A percentile compares a stretch with the other conserved stretches of the same genome.
phyloP scores from a whole-genome alignment of 352 stramenopile genomes.

The Pythium utonaiense region DNA sequence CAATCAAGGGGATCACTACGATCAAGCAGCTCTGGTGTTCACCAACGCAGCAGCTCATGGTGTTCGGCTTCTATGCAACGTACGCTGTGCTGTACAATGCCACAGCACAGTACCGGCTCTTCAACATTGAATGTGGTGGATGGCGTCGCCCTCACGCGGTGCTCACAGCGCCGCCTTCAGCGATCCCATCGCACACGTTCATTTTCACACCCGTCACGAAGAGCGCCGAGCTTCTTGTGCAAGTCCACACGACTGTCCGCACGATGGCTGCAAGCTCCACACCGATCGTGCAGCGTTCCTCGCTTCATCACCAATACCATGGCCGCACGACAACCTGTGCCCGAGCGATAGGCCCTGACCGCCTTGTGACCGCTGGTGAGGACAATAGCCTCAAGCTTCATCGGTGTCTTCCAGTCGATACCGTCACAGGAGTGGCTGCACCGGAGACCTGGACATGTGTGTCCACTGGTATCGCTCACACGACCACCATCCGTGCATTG shows the following conservation, averaged over 20 bases:
- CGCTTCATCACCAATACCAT: conserved; percentile 66
- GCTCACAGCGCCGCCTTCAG: conserved; percentile 11
- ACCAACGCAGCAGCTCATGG: conserved; percentile 44
- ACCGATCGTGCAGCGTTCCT: conserved; percentile 28
- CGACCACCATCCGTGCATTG: conserved; percentile 75
- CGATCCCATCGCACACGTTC: conserved; percentile 54
- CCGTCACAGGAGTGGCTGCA: background rate
- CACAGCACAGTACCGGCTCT: conserved; percentile 65
- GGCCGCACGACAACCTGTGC: conserved; percentile 75
- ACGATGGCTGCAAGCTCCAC: background rate
- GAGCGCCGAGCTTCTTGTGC: conserved; percentile 49
- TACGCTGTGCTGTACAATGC: conserved; percentile 75
- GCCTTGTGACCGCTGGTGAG: conserved; percentile 67
- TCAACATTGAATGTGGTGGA: conserved; percentile 75
- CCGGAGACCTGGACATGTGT: conserved; percentile 38
- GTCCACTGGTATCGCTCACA: conserved; percentile 64
- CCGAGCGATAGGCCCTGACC: conserved; percentile 34
- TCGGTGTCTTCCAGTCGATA: conserved; percentile 18
- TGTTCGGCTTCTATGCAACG: conserved; percentile 81
- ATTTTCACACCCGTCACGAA: conserved; percentile 60
- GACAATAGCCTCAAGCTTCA: conserved; percentile 85
- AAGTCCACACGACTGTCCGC: conserved; percentile 56
- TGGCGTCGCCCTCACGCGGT: conserved; percentile 80
- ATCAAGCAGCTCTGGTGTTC: conserved; percentile 65
- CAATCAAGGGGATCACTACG: conserved; percentile 74